A percentile compares a stretch with the other conserved stretches of the same genome.
Conservation (phyloP, 169 alveolate species). For the Eimeria acervulina region DNA sequence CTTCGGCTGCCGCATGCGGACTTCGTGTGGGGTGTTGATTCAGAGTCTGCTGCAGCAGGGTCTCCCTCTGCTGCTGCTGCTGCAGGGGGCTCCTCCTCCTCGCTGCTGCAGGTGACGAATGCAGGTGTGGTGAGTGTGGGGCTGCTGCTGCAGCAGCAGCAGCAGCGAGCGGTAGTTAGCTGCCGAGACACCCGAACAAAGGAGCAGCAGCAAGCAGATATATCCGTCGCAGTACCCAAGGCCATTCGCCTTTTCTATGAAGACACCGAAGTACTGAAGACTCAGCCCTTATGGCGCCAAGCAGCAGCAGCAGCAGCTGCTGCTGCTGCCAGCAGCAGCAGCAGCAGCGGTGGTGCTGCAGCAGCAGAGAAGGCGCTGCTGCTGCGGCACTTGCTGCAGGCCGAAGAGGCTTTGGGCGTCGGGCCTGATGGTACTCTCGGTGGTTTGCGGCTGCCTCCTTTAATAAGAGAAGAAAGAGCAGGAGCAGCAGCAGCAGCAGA, state of each 20-base stretch:
- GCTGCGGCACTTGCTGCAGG: slow-evolving; percentile 63
- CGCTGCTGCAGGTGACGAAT: slow-evolving; percentile 33
- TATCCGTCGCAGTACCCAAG: slow-evolving; percentile 31
- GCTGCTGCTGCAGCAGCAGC: background rate
- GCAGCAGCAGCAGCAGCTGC: slow-evolving; percentile 38
- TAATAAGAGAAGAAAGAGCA: slow-evolving; percentile 22
- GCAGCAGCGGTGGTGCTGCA: background rate
- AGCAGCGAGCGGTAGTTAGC: slow-evolving; percentile 20
- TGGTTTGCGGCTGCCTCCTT: background rate
- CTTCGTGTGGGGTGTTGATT: background rate
- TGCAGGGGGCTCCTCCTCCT: too few relatives aligned
- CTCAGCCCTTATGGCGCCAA: background rate
- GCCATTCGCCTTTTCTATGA: slow-evolving; percentile 46
- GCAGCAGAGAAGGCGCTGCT: slow-evolving; percentile 66
- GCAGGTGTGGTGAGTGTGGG: slow-evolving; percentile 15
- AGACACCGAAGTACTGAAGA: slow-evolving; percentile 4
- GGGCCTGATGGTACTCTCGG: background rate
- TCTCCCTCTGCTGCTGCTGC: too few relatives aligned
- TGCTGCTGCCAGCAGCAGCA: slow-evolving; percentile 42
- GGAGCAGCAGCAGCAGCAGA: slow-evolving; percentile 38
- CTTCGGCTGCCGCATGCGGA: background rate
- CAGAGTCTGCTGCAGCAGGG: too few relatives aligned
- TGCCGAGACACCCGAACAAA: slow-evolving; percentile 61
- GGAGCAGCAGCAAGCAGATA: slow-evolving; percentile 81
- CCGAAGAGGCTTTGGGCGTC: background rate